These are phyloP conservation scores for Zymoseptoria passerinii DNA, from an alignment of 2,329 filamentous ascomycete species.

Conservation along the genomic window DNA sequence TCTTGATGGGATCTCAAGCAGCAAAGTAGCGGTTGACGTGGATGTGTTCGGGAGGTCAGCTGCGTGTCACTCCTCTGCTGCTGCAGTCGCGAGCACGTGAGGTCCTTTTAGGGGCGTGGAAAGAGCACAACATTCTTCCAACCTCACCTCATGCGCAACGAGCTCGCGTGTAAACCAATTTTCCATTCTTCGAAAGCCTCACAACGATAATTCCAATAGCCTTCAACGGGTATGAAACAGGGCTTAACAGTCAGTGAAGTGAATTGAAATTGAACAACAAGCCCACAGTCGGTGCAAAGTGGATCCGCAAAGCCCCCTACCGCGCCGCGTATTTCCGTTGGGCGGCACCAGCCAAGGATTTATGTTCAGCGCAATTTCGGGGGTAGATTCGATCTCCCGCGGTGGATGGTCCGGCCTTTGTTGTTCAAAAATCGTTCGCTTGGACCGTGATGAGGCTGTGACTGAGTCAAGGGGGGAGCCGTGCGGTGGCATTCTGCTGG, in stretches of 20 bases:
- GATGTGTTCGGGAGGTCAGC: too few relatives aligned
- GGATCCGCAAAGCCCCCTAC: neutral
- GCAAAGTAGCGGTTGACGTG: neutral
- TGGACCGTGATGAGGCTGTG: neutral
- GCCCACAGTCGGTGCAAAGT: neutral
- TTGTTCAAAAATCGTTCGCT: neutral
- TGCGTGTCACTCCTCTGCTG: too few relatives aligned
- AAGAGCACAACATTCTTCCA: neutral
- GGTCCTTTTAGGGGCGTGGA: neutral
- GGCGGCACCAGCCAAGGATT: neutral
- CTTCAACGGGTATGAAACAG: neutral
- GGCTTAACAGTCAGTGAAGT: neutral
- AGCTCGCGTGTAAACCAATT: neutral
- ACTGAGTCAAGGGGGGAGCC: neutral
- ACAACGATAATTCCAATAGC: neutral
- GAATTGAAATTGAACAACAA: neutral
- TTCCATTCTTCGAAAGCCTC: neutral
- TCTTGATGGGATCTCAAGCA: neutral
- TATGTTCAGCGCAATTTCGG: neutral
- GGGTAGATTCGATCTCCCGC: neutral
- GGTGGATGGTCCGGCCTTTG: neutral
- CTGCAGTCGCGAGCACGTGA: neutral
- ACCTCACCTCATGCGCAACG: neutral
- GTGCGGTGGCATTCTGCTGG: neutral
- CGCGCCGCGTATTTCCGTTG: neutral